Evolutionary conservation across 208 protist genomes (phyloP).

Genomic region (Wallacemonas collosoma): DNA sequence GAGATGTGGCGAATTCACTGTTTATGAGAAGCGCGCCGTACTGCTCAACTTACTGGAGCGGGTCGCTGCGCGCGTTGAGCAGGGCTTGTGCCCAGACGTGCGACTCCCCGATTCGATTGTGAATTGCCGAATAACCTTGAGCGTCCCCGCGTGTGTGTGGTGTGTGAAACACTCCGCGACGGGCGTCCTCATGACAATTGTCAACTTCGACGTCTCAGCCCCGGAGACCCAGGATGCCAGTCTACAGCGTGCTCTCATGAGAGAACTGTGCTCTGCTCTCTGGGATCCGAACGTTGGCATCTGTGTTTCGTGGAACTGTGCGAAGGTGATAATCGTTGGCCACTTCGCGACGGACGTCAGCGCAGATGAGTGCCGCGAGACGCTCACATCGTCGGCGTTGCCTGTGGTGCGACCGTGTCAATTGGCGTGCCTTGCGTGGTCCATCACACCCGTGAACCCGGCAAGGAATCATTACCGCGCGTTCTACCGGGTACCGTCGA

Average conservation of each 20-base stretch:
- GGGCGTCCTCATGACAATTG: conserved; percentile 1
- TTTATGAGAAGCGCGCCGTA: background rate
- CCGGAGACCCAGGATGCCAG: background rate
- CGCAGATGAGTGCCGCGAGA: background rate
- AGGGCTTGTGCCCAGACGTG: too few species aligned
- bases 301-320: background rate
- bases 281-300: conserved; percentile 3
- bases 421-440: background rate
- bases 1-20: background rate
- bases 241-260: conserved; percentile 16
- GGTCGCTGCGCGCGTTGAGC: background rate
- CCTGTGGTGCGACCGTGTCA: background rate
- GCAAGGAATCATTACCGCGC: background rate
- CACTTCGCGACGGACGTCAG: background rate
- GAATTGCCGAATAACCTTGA: background rate
- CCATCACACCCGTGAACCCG: background rate
- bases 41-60: background rate
- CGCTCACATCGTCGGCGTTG: background rate
- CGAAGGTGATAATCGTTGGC: background rate
- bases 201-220: conserved; percentile 23
- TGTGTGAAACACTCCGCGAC: background rate
- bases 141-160: background rate
- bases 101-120: background rate
- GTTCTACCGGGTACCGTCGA: background rate
- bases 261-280: conserved; percentile 18